Percentiles rank a stretch among this genome's conserved stretches.
Evolutionary conservation across 2,329 filamentous ascomycete species (phyloP).

Genomic region (Phialophora chinensis): DNA sequence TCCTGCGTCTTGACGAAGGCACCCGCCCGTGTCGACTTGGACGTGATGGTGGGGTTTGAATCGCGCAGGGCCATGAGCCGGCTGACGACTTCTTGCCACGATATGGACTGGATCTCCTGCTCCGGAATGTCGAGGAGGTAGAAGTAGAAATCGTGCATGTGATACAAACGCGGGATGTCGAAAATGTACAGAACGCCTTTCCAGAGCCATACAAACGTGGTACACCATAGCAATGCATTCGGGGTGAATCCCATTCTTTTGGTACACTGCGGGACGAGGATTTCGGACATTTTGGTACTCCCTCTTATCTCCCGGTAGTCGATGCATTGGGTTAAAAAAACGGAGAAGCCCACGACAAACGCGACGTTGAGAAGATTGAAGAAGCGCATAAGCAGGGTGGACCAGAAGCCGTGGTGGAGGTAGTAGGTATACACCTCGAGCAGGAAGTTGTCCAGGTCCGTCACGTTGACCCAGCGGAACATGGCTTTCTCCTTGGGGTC

Average conservation of each 20-base stretch:
- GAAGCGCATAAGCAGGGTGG: slow-evolving; percentile 74
- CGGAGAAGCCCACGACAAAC: slow-evolving; percentile 82
- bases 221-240: slow-evolving; percentile 81
- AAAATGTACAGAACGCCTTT: slow-evolving; percentile 76
- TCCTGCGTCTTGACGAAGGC: slow-evolving; percentile 79
- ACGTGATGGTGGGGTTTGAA: slow-evolving; percentile 81
- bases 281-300: slow-evolving; percentile 61
- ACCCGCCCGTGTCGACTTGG: slow-evolving; percentile 63
- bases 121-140: slow-evolving; percentile 82
- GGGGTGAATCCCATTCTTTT: slow-evolving; percentile 74
- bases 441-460: slow-evolving; percentile 87
- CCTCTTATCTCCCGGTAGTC: slow-evolving; percentile 76
- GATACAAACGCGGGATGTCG: slow-evolving; percentile 73
- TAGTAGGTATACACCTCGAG: slow-evolving; percentile 87
- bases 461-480: slow-evolving; percentile 92
- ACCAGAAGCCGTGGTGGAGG: slow-evolving; percentile 80
- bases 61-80: slow-evolving; percentile 84
- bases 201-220: slow-evolving; percentile 83
- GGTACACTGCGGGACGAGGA: slow-evolving; percentile 77
- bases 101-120: slow-evolving; percentile 89
- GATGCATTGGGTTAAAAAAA: slow-evolving; percentile 83
- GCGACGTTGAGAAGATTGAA: slow-evolving; percentile 79
- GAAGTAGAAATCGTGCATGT: slow-evolving; percentile 85
- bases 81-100: slow-evolving; percentile 89
- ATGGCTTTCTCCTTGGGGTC: slow-evolving; percentile 78